A percentile compares a stretch with the other conserved stretches of the same genome.
Evolutionary conservation across 2,329 filamentous ascomycete species (phyloP).

Genomic region (Neurospora sp.): DNA sequence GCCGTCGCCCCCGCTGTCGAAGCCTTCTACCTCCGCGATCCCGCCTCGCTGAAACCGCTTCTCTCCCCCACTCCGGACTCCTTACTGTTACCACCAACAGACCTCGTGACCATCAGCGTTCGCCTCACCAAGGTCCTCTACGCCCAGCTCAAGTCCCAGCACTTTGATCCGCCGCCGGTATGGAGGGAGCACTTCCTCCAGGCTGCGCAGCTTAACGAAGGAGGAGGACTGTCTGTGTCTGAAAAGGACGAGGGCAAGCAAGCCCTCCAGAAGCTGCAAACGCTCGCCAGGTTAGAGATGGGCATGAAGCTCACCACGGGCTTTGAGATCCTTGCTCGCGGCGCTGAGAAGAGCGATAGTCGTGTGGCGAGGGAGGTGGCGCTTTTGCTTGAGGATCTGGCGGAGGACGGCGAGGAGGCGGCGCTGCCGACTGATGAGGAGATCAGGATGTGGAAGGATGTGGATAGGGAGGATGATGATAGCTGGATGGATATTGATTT

Average conservation of each 20-base stretch:
- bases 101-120: conserved; percentile 70
- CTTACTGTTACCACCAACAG: conserved; percentile 61
- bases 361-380: conserved; percentile 64
- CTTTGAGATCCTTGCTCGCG: conserved; percentile 74
- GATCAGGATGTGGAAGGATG: conserved; percentile 58
- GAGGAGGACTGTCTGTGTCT: conserved; percentile 2
- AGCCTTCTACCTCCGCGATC: conserved; percentile 84
- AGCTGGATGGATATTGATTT: conserved; percentile 89
- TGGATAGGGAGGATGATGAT: conserved; percentile 65
- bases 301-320: conserved; percentile 88
- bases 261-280: conserved; percentile 22
- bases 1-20: conserved; percentile 78
- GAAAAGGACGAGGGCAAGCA: not conserved
- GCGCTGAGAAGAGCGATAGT: conserved; percentile 58
- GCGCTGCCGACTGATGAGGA: conserved; percentile 61
- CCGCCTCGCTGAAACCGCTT: conserved; percentile 61
- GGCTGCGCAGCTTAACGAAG: conserved; percentile 16
- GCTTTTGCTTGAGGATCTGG: conserved; percentile 64
- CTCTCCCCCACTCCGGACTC: conserved; percentile 39
- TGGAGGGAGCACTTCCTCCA: conserved; percentile 33
- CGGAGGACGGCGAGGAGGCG: conserved; percentile 55
- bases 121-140: conserved; percentile 83
- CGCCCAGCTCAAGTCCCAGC: conserved; percentile 80
- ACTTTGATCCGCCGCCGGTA: conserved; percentile 55
- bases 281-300: conserved; percentile 43